Conservation (phyloP, 352 stramenopile species). For the Pythium myriotylum region DNA sequence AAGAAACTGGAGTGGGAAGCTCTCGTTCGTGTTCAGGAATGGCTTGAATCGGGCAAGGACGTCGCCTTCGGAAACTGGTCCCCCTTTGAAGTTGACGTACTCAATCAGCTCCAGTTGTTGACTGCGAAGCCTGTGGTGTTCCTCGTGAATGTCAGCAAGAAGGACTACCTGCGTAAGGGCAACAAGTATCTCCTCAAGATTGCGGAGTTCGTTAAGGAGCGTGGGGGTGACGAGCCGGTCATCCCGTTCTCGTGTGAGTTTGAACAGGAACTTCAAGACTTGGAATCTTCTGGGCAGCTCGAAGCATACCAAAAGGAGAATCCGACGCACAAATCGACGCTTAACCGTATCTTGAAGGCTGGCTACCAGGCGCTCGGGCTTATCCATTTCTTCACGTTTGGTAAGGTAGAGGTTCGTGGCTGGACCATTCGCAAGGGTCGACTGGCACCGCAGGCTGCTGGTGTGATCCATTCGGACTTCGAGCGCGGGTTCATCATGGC, state of each 20-base stretch:
- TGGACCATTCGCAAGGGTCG: conserved; percentile 99
- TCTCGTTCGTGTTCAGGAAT: conserved; percentile 81
- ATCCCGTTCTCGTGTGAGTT: conserved; percentile 98
- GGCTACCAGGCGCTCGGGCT: conserved; percentile 98
- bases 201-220: conserved; percentile 95
- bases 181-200: conserved; percentile 99
- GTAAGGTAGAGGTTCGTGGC: conserved; percentile 97
- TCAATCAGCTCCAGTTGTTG: conserved; percentile 92
- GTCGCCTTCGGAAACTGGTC: conserved; percentile 91
- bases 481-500: conserved; percentile 99
- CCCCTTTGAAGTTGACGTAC: conserved; percentile 85
- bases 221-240: conserved; percentile 95
- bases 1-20: conserved; percentile 95
- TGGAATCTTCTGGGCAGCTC: conserved; percentile 62
- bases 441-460: conserved; percentile 96
- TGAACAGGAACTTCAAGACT: conserved; percentile 93
- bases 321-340: conserved; percentile 87
- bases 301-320: conserved; percentile 81
- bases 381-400: conserved; percentile 99
- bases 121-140: conserved; percentile 98
- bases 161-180: conserved; percentile 98
- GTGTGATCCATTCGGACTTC: conserved; percentile 99
- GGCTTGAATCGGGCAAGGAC: conserved; percentile 87
- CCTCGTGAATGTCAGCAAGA: conserved; percentile 99
- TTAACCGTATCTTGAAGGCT: conserved; percentile 98